Evolutionary conservation across 176 grass and related monocot genomes (phyloP), one percentile per base, ranked within the genome.

Genomic region (Oryza glumipatula): DNA sequence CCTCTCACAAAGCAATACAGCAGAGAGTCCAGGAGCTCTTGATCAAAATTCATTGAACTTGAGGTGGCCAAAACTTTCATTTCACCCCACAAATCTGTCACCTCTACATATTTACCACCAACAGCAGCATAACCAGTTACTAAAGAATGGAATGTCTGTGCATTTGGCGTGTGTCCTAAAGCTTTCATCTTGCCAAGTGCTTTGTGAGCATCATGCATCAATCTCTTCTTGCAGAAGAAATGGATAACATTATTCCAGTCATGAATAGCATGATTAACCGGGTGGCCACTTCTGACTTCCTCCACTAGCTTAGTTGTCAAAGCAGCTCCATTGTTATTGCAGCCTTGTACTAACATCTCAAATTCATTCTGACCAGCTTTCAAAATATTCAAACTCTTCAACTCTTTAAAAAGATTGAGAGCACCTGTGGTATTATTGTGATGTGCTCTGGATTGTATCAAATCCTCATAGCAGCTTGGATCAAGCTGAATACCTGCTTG

Each of bases 1-100:
- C 93, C 93, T 86, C 93, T 88, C 19, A 98, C 96, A 93, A 98
- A 94, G 75, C 96, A 98, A 95, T 95, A 93, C 85, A 98, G 72
- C 36, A 98, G 80, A 48, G 91, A 95, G 76, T 98, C 96, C 80
- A 98, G 81, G 65, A 95, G 88, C 72, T 98, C 96, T 60, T 90
- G 85, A 86, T 95, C 93, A 82, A 95, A 95, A 54, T 88, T 94
- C 87, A 98, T 88, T 12, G 73, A 94, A 24, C 78, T 87, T 17
- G 89, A 92, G 61, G 16, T 88, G 11, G 69, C 82, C 83, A 98
- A 70, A 61, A 90, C 66, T 92, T 95, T 95, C 96, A 95, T 98
- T 89, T 98, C 96, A 26, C 93, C 93, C 96, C 96, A 98, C 65
- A 98, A 66, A 84, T 98, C 96, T 17, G 93, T 87, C 74, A 95